phyloP scores from a whole-genome alignment of 108 stramenopile species.

The Nitzschia putrida region DNA sequence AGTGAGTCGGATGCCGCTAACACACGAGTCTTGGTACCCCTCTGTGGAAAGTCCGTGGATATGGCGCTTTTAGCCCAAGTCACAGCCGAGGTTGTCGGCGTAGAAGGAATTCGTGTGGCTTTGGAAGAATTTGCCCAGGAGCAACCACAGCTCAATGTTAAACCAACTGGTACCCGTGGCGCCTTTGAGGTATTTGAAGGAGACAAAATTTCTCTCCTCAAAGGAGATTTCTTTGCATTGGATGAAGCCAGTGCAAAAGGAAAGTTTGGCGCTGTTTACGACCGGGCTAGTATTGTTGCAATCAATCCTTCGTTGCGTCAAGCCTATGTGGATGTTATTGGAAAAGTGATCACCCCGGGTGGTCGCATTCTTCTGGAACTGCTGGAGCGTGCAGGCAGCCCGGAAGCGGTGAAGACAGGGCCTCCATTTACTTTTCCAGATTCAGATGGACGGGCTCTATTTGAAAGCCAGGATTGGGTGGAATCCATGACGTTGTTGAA shows the following conservation, averaged over 20 bases:
- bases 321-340: constrained; percentile 57
- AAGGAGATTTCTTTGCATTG: constrained; percentile 72
- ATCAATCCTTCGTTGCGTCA: constrained; percentile 64
- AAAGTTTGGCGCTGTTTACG: constrained; percentile 68
- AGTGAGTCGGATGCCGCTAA: neutral
- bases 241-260: constrained; percentile 22
- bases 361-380: constrained; percentile 64
- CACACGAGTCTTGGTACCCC: constrained; percentile 68
- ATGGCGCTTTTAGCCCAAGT: constrained; percentile 65
- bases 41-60: constrained; percentile 87
- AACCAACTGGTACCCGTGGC: neutral
- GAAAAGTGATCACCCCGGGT: constrained; percentile 53
- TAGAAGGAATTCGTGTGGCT: constrained; percentile 73
- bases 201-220: constrained; percentile 56
- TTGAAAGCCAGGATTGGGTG: constrained; percentile 49
- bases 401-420: constrained; percentile 46
- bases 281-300: constrained; percentile 82
- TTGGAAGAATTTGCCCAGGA: constrained; percentile 74
- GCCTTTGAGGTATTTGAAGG: constrained; percentile 50
- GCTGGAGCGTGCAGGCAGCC: constrained; percentile 53
- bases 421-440: constrained; percentile 77
- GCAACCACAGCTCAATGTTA: constrained; percentile 45
- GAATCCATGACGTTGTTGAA: constrained; percentile 55
- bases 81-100: constrained; percentile 60
- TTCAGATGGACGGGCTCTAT: constrained; percentile 45